Evolutionary conservation across 1,284 basidiomycete species (phyloP), one percentile per base, ranked within the genome.

Genomic region (Pholiota adiposa): DNA sequence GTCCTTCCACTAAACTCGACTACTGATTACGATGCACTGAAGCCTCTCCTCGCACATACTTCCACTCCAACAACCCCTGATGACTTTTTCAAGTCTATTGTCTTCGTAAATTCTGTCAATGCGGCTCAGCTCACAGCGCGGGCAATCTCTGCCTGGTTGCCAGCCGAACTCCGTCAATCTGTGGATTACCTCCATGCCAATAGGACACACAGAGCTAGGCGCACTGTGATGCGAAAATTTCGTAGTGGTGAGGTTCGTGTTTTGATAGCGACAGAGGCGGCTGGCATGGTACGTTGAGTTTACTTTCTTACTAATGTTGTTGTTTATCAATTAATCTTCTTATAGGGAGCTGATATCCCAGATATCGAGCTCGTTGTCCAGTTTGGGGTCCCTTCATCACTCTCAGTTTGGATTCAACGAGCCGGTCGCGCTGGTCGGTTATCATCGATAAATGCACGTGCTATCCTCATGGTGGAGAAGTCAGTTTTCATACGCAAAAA

Each of bases 331-430:
- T 25, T 33, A 4, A 51, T 19, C 21, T 46, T 8, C 44, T 4
- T 51, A 3, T 36, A 73, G 70, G 70, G 71, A 11, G 61, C 57
- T 19, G 72, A 74, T 51, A 69, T 73, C 16, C 66, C 68, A 0
- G 56, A 73, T 53, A 61, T 74, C 38, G 58, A 65, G 33, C 69
- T 60, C 1, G 65, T 73, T 9, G 61, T 74, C 11, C 70, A 72
- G 60, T 70, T 72, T 51, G 60, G 63, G 12, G 63, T 73, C 4
- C 68, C 69, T 0, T 14, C 25, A 0, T 70, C 69, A 3, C 63
- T 75, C 1, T 60, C 67, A 7, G 61, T 73, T 5, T 73, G 66
- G 67, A 69, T 59, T 3, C 73, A 75, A 56, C 59, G 69, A 3
- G 65, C 64, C 8, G 74, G 73, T 11, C 66, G 69, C 29, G 73